phyloP scores from a whole-genome alignment of 805 yeast species.

The Myxozyma monticola region DNA sequence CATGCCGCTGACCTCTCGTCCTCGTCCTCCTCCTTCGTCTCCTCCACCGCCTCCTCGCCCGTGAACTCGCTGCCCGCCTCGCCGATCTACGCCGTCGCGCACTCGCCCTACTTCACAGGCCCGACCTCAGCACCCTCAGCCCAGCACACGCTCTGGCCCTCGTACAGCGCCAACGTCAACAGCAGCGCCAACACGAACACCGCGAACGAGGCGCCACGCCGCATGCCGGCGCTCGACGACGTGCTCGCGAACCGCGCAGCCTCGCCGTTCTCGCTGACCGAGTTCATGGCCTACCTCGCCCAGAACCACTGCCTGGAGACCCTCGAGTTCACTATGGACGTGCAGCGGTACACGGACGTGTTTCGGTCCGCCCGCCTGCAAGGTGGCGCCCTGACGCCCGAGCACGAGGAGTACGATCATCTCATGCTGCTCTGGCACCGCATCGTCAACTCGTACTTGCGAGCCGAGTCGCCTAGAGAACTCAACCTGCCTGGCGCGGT shows the following conservation, averaged over 20 bases:
- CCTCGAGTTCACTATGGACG: conserved; percentile 38
- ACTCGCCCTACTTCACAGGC: not conserved
- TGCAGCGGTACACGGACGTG: conserved; percentile 29
- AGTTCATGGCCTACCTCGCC: conserved; percentile 35
- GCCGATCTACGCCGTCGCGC: conserved; percentile 4
- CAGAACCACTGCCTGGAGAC: conserved; percentile 38
- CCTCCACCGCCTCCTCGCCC: conserved; percentile 11
- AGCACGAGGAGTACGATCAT: conserved; percentile 18
- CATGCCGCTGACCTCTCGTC: conserved; percentile 12
- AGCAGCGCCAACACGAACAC: not conserved
- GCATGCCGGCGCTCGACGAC: conserved; percentile 36
- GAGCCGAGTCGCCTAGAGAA: conserved; percentile 35
- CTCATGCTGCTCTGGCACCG: conserved; percentile 33
- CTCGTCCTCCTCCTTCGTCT: conserved; percentile 8
- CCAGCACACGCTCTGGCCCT: no score
- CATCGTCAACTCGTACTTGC: conserved; percentile 35
- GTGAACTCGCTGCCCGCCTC: conserved; percentile 10
- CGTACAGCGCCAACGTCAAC: not conserved
- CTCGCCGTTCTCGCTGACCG: conserved; percentile 36
- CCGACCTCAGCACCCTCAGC: conserved; percentile 10
- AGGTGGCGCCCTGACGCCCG: conserved; percentile 1
- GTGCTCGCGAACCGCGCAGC: conserved; percentile 33
- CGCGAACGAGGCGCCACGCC: not conserved
- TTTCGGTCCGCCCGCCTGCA: conserved; percentile 10
- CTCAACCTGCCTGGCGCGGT: conserved; percentile 36